These are phyloP conservation scores for Theileria sp. DNA, from an alignment of 169 alveolate species.

Conservation along the genomic window DNA sequence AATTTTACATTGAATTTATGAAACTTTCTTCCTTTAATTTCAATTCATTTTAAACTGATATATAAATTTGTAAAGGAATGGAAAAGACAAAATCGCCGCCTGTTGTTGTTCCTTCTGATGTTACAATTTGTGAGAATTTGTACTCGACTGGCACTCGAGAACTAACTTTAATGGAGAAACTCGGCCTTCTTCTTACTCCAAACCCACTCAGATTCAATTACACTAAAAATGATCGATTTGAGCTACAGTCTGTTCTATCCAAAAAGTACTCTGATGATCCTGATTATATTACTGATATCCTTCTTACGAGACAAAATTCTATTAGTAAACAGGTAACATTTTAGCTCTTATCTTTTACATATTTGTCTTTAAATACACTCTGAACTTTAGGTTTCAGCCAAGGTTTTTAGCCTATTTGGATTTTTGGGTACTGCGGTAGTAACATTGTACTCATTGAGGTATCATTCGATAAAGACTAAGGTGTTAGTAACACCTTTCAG, in stretches of 20 bases:
- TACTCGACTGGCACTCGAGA: slow-evolving; percentile 61
- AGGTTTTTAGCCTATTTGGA: slow-evolving; percentile 29
- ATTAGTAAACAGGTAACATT: slow-evolving; percentile 32
- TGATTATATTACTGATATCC: slow-evolving; percentile 45
- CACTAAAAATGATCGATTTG: slow-evolving; percentile 51
- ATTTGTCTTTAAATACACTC: not conserved
- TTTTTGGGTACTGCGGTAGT: slow-evolving; percentile 32
- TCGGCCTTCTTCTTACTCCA: slow-evolving; percentile 59
- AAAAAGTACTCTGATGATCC: slow-evolving; percentile 53
- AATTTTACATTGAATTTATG: not conserved
- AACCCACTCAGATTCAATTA: slow-evolving; percentile 47
- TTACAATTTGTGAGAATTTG: slow-evolving; percentile 55
- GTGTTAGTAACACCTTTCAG: slow-evolving; percentile 56
- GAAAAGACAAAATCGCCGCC: slow-evolving; percentile 28
- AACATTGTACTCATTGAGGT: slow-evolving; percentile 40
- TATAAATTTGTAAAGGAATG: not conserved
- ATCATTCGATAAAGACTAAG: slow-evolving; percentile 63
- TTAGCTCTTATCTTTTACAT: not conserved
- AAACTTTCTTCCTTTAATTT: not conserved
- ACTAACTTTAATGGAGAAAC: slow-evolving; percentile 43
- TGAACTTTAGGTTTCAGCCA: slow-evolving; percentile 33
- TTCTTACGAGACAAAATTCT: slow-evolving; percentile 50
- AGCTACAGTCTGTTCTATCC: slow-evolving; percentile 36
- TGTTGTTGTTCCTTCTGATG: slow-evolving; percentile 64
- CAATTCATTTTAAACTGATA: not conserved